Conservation (phyloP, 169 alveolate species). For the Cryptosporidium ryanae region DNA sequence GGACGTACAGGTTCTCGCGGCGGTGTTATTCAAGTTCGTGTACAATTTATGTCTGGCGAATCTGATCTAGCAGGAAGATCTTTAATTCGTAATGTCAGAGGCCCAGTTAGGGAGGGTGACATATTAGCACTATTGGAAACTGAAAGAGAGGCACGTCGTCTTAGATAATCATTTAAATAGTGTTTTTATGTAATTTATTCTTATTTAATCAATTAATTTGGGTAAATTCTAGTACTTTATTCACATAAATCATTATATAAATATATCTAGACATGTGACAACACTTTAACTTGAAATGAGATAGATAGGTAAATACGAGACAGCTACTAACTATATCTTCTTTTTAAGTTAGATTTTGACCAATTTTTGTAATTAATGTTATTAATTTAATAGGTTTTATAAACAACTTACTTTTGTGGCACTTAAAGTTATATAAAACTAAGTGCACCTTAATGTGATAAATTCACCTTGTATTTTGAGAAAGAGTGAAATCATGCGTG, state of each 20-base stretch:
- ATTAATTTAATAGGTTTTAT: too few species aligned
- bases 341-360: too few species aligned
- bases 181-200: background rate
- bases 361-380: too few species aligned
- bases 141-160: slow-evolving; percentile 98
- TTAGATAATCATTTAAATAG: slow-evolving; percentile 82
- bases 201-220: background rate
- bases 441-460: too few species aligned
- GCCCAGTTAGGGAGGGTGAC: slow-evolving; percentile 98
- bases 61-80: slow-evolving; percentile 91
- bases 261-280: background rate
- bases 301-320: too few species aligned
- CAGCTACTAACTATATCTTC: background rate
- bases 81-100: slow-evolving; percentile 97
- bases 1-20: slow-evolving; percentile 99
- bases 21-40: slow-evolving; percentile 97
- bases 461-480: too few species aligned
- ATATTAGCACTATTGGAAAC: slow-evolving; percentile 96
- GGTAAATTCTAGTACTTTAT: background rate
- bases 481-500: too few species aligned
- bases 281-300: background rate
- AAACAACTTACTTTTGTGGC: too few species aligned
- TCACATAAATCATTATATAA: background rate
- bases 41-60: slow-evolving; percentile 90
- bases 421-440: too few species aligned